Conservation (phyloP, 768 basidiomycete genomes). For the Xerocomus potaroensis region DNA sequence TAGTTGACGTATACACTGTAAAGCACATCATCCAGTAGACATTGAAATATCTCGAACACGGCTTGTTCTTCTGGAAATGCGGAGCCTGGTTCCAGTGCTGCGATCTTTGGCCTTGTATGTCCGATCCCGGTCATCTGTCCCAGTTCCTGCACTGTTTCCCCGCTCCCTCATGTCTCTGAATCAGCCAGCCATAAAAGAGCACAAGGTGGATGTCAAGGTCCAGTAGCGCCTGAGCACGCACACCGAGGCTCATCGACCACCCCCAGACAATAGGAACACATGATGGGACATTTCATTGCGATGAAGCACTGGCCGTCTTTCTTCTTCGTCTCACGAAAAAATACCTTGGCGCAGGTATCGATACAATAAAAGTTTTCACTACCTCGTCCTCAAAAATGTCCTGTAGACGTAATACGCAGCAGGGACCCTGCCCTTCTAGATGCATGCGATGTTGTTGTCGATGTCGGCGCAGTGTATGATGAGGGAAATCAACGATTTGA, state of each 20-base stretch:
- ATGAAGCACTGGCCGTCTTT: conserved; percentile 93
- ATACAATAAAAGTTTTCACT: background rate
- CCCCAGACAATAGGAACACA: conserved; percentile 85
- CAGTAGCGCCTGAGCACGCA: conserved; percentile 6
- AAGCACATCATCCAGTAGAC: conserved; percentile 21
- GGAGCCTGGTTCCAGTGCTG: background rate
- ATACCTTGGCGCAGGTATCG: conserved; percentile 71
- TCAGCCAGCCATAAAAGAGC: conserved; percentile 35
- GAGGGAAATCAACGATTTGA: conserved; percentile 77
- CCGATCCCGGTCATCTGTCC: background rate
- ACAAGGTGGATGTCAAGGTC: conserved; percentile 43
- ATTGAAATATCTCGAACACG: background rate
- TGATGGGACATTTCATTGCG: conserved; percentile 94
- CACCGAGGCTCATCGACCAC: background rate
- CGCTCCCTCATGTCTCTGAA: conserved; percentile 18
- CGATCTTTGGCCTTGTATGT: background rate
- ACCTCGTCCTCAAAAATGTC: conserved; percentile 2
- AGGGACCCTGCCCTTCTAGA: conserved; percentile 69
- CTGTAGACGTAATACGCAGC: conserved; percentile 60
- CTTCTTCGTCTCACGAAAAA: conserved; percentile 73
- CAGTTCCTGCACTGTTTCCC: background rate
- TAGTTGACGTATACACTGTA: conserved; percentile 22
- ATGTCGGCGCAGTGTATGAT: conserved; percentile 93
- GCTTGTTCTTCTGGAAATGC: background rate
- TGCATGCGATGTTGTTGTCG: conserved; percentile 90